phyloP scores from a whole-genome alignment of 176 grass and related monocot species.

The Carex scoparia region DNA sequence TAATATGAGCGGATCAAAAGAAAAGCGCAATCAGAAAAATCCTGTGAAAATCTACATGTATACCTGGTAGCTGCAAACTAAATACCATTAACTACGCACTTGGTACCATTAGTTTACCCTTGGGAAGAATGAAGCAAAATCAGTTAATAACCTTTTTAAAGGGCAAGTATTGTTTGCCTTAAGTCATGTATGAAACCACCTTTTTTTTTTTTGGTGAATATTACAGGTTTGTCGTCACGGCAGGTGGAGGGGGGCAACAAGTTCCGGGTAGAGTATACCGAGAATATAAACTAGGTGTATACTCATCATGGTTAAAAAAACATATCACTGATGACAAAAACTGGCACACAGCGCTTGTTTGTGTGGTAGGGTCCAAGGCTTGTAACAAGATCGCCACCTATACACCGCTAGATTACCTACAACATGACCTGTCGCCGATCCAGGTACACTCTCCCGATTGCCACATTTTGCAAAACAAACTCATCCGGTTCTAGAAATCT shows the following conservation, averaged over 20 bases:
- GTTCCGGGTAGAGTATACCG: conserved; percentile 57
- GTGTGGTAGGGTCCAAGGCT: conserved; percentile 68
- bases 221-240: conserved; percentile 43
- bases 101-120: neutral
- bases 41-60: neutral
- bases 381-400: conserved; percentile 64
- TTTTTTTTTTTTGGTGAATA: neutral
- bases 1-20: neutral
- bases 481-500: neutral
- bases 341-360: conserved; percentile 69
- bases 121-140: neutral
- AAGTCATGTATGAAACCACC: neutral
- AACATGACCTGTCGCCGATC: conserved; percentile 69
- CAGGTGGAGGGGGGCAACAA: conserved; percentile 56
- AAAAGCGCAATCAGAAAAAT: neutral
- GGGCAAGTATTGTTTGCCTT: neutral
- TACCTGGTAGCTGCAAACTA: neutral
- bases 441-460: conserved; percentile 42
- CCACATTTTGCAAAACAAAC: neutral
- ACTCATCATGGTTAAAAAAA: conserved; percentile 68
- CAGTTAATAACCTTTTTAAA: neutral
- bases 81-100: no score
- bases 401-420: conserved; percentile 85
- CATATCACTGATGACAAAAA: conserved; percentile 45
- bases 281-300: conserved; percentile 64